Base-by-base conservation (phyloP, 2,329 filamentous ascomycete genomes). In the Uncinocarpus reesii region DNA sequence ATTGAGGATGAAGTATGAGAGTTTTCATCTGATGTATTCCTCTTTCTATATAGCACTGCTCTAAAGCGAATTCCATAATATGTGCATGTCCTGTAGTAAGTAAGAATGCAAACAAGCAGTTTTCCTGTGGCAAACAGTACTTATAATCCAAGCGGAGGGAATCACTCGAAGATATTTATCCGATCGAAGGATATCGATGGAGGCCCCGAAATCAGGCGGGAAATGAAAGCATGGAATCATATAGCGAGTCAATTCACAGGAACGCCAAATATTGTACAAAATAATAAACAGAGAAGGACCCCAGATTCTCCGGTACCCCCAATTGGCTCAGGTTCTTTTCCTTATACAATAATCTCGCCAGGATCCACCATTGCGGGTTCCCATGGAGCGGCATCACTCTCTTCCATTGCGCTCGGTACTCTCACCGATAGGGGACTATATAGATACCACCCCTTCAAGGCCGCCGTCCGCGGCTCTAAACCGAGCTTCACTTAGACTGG, bases 391-490 rank as follows among this genome's bases (percentile, higher is more conserved):
- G 79, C 78, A 40, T 72, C 75, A 54, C 78, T 72, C 47, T 75
- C 71, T 56, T 84, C 74, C 71, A 78, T 83, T 54, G 85, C 80
- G 62, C 83, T 86, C 20, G 83, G 83, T 52, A 86, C 72, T 50
- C 76, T 74, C 42, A 80, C 76, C 54, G 78, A 69, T 57, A 77
- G 62, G 1, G 92, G 90, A 64, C 82, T 89, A 72, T 98, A 98
- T 46, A 98, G 73, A 67, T 98, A 98, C 92, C 92, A 98, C 4
- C 83, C 76, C 74, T 95, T 94, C 61, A 98, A 73, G 15, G 88
- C 82, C 54, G 84, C 82, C 60, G 93, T n/a, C 89, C 31, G 86
- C 80, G 16, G 92, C 92, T 64, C 86, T 78, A 54, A 78, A 75
- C 54, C 86, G 79, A 26, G 85, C 90, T 59, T 87, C 78, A 56